Conservation (phyloP, 106 monocot species). For the Gastrodia elata region DNA sequence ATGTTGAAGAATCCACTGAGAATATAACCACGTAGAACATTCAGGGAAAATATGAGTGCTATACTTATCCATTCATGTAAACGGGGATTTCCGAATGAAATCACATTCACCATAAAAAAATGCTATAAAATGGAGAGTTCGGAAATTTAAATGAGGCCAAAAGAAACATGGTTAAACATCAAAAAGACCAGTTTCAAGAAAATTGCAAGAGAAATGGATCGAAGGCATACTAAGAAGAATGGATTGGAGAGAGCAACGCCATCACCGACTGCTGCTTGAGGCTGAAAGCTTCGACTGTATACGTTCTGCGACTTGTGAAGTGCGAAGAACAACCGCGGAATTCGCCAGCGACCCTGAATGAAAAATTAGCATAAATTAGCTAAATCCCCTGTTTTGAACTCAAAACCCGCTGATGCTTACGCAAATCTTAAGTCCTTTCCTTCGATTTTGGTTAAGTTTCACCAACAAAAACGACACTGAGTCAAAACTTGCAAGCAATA, state of each 20-base stretch:
- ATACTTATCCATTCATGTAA: neutral
- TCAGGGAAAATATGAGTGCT: neutral
- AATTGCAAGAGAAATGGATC: neutral
- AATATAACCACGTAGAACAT: neutral
- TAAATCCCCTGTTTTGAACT: no score
- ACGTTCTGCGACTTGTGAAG: no score
- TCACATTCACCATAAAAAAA: neutral
- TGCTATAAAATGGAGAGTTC: neutral
- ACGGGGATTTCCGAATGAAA: neutral
- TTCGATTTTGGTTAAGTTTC: no score
- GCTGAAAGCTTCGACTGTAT: no score
- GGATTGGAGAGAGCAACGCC: conserved; percentile 1
- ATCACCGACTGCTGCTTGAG: neutral
- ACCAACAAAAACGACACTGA: no score
- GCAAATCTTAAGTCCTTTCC: no score
- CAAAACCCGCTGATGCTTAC: no score
- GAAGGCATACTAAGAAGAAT: neutral
- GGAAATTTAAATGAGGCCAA: neutral
- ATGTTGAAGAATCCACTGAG: neutral
- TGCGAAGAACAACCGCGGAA: no score
- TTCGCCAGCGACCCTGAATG: no score
- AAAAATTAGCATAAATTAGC: no score
- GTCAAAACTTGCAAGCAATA: no score
- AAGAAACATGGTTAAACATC: neutral
- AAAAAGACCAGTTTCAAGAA: neutral